A percentile compares a stretch with the other conserved stretches of the same genome.
Evolutionary conservation across 768 basidiomycete genomes (phyloP).

Genomic region (Hericium alpestre): DNA sequence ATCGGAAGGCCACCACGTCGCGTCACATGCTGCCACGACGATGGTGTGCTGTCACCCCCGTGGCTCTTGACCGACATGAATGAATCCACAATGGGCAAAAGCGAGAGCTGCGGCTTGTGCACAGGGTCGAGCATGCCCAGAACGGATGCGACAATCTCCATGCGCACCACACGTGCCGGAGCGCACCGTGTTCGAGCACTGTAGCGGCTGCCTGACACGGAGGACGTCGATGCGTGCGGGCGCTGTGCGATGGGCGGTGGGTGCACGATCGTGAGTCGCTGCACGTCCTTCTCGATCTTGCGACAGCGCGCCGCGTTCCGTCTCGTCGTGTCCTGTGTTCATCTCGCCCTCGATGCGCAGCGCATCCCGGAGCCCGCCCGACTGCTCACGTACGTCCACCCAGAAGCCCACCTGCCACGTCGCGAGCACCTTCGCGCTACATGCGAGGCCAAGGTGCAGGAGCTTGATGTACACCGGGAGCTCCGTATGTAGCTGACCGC

Average conservation of each 20-base stretch:
- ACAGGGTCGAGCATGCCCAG: slow-evolving; percentile 16
- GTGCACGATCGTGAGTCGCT: slow-evolving; percentile 27
- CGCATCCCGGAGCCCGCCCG: slow-evolving; percentile 78
- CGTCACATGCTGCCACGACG: slow-evolving; percentile 6
- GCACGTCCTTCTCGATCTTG: slow-evolving; percentile 47
- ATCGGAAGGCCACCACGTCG: slow-evolving; percentile 25
- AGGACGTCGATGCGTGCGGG: not conserved
- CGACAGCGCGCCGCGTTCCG: slow-evolving; percentile 52
- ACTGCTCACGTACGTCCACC: slow-evolving; percentile 46
- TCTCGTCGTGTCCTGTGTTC: slow-evolving; percentile 59
- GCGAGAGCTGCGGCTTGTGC: slow-evolving; percentile 1
- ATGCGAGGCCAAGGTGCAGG: slow-evolving; percentile 47
- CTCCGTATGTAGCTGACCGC: slow-evolving; percentile 61
- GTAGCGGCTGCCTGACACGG: too few species aligned
- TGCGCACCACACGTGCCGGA: slow-evolving; percentile 1
- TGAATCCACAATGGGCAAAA: not conserved
- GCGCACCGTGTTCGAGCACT: too few species aligned
- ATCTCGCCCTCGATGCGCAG: slow-evolving; percentile 25
- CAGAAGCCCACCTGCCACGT: slow-evolving; percentile 53
- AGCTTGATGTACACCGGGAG: slow-evolving; percentile 53
- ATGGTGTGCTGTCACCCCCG: too few species aligned
- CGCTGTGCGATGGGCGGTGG: slow-evolving; percentile 5
- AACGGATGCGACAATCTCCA: slow-evolving; percentile 1
- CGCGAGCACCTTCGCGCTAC: slow-evolving; percentile 41
- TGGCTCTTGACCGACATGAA: not conserved